Conservation (phyloP, 208 protist species). For the Porcisia deanei region DNA sequence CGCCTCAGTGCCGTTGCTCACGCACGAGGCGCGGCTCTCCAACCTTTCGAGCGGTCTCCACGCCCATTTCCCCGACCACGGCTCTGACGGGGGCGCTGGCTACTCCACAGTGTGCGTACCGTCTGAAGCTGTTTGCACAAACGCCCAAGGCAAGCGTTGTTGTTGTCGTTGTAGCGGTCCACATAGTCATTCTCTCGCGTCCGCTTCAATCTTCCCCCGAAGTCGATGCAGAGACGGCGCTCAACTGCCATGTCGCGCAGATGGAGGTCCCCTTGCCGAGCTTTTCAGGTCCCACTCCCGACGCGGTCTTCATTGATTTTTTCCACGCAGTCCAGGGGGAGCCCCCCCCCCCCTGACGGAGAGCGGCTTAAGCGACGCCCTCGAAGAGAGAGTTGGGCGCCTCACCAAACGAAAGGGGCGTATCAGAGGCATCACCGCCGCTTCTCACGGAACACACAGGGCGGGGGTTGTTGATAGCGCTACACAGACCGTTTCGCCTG, state of each 20-base stretch:
- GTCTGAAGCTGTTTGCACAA: constrained; percentile 27
- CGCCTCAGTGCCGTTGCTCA: constrained; percentile 14
- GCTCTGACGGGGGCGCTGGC: constrained; percentile 17
- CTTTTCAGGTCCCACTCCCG: background rate
- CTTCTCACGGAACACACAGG: background rate
- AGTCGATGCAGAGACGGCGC: background rate
- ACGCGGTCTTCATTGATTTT: background rate
- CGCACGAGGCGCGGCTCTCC: constrained; percentile 26
- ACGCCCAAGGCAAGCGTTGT: background rate
- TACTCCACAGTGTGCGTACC: constrained; percentile 7
- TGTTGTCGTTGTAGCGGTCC: constrained; percentile 9
- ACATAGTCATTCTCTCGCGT: constrained; percentile 6
- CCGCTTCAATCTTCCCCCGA: background rate
- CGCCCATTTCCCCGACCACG: constrained; percentile 26
- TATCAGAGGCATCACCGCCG: background rate
- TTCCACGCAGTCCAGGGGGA: constrained; percentile 10
- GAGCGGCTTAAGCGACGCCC: constrained; percentile 3
- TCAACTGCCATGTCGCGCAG: too few relatives aligned
- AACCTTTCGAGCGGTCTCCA: constrained; percentile 2
- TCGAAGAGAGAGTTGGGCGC: constrained; percentile 3
- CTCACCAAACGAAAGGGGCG: constrained; percentile 4
- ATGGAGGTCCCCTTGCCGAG: background rate
- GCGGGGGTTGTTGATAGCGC: background rate
- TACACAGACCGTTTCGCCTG: background rate
- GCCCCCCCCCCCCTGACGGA: constrained; percentile 13